These are phyloP conservation scores for Ophiostoma ulmi DNA, from an alignment of 2,329 filamentous ascomycete genomes.

Conservation along the genomic window DNA sequence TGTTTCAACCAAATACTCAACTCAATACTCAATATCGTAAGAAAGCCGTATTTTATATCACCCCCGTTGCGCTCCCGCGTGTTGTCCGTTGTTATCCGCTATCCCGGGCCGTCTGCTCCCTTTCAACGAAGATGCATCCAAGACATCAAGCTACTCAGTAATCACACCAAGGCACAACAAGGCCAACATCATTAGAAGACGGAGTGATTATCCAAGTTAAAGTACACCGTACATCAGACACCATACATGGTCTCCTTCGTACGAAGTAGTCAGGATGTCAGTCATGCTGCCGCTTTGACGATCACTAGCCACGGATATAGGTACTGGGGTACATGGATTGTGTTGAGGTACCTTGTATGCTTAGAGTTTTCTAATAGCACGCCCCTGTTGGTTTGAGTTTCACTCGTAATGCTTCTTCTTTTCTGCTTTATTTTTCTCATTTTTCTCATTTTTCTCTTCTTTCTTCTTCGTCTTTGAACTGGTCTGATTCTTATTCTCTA, in stretches of 20 bases:
- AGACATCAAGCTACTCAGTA: too few relatives aligned
- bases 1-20: too few relatives aligned
- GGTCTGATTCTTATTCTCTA: background rate
- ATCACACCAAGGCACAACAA: too few relatives aligned
- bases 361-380: slow-evolving; percentile 1
- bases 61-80: too few relatives aligned
- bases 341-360: background rate
- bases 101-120: too few relatives aligned
- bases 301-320: slow-evolving; percentile 2
- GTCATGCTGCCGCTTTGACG: slow-evolving; percentile 8
- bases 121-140: too few relatives aligned
- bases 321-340: slow-evolving; percentile 1
- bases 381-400: background rate
- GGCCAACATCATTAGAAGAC: background rate
- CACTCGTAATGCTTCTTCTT: background rate
- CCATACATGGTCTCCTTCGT: background rate
- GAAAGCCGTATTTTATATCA: too few relatives aligned
- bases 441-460: background rate
- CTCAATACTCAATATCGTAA: too few relatives aligned
- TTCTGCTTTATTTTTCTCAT: background rate
- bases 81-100: too few relatives aligned
- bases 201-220: background rate
- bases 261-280: background rate
- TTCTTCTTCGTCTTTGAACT: background rate
- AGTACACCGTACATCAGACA: background rate